A percentile compares a stretch with the other conserved stretches of the same genome.
Conservation (phyloP, 441 rosid genomes). For the Jatropha podagrica region DNA sequence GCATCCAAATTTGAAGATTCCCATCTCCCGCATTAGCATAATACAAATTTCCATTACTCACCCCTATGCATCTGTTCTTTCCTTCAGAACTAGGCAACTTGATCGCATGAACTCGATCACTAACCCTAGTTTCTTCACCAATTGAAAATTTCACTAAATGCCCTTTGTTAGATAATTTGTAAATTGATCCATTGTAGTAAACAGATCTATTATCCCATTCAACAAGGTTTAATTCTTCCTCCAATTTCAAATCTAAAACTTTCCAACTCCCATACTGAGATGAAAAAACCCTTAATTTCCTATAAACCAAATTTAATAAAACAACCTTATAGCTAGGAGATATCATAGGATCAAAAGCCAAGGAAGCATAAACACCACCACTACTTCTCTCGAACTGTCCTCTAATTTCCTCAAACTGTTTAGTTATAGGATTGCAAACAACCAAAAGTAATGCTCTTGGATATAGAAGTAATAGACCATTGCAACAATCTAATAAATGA, state of each 20-base stretch:
- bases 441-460: background rate
- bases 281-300: background rate
- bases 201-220: background rate
- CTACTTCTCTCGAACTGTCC: background rate
- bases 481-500: background rate
- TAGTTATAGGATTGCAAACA: background rate
- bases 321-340: background rate
- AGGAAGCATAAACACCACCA: background rate
- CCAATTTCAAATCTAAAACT: background rate
- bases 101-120: background rate
- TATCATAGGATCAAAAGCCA: background rate
- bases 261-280: background rate
- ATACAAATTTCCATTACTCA: background rate
- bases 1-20: background rate
- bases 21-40: background rate
- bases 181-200: conserved; percentile 6
- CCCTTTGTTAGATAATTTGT: background rate
- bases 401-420: background rate
- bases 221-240: background rate
- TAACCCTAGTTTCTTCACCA: background rate
- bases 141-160: background rate
- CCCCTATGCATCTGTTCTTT: background rate
- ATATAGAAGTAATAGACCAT: background rate
- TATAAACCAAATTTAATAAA: background rate
- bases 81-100: background rate